Base-by-base conservation (phyloP, 495 filamentous ascomycete genomes). In the Niebla homalea region DNA sequence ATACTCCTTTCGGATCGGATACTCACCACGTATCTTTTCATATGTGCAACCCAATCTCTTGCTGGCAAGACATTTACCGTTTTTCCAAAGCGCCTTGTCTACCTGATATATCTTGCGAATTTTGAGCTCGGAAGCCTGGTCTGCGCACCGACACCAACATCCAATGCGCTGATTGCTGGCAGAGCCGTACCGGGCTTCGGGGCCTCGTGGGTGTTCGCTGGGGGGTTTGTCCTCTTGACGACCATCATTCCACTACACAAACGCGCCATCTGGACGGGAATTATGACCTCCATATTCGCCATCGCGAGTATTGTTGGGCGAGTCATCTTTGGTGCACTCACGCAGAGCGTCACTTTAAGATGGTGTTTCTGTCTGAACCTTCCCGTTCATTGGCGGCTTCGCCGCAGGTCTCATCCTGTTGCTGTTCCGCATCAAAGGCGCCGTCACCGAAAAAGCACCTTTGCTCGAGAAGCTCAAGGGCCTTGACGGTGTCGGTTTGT, bases 301-400 rank as follows among this genome's bases (percentile, higher is more conserved):
- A 70, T 85, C 21, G 76, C 80, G 2, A 71, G 64, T 38, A 71
- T 81, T 40, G 69, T 76, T 32, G 79, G 78, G 15, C 78, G 78
- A 3, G 62, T 85, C 2, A 62, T 76, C 14, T 72, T 72, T 3
- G 73, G 73, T 18, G 70, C 64, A 0, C 73, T 76, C 42, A 74
- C 72, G 15, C 60, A 68, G 18, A 62, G 74, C 19, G 65, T 74
- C 5, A 76, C 75, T 1, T 88, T 84, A 83, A 67, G 84, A 42
- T 87, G 82, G 83, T 87, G 80, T 58, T 87, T 88, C 66, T 87
- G 74, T 62, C 80, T 83, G 64, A 85, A 85, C 52, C 62, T 63
- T 1, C 62, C 64, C 1, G n/a, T n/a, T n/a, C n/a, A 41, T 53
- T 11, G 51, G 51, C 29, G 46, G 21, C 18, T 15, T 53, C 15